Evolutionary conservation across 192 early-diverging fungal genomes (phyloP).

Genomic region (Gonapodya sp.): DNA sequence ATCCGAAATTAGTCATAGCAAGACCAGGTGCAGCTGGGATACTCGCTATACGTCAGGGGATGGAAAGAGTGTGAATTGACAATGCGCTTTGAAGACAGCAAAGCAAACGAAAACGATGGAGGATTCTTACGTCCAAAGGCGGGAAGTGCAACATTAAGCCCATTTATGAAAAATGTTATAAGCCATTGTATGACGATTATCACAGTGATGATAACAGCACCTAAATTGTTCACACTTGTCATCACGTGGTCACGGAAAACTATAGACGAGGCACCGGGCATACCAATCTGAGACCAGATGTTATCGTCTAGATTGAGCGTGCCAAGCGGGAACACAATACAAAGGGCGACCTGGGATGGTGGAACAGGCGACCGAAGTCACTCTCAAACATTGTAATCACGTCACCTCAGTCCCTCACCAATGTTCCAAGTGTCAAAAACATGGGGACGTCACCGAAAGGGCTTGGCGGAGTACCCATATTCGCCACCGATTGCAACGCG

Average conservation of each 20-base stretch:
- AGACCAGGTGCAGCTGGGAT: background rate
- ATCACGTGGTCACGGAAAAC: too few relatives aligned
- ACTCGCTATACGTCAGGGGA: background rate
- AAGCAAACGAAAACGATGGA: background rate
- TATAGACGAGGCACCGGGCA: background rate
- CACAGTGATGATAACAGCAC: background rate
- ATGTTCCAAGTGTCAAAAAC: constrained; percentile 30
- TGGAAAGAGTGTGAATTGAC: too few relatives aligned
- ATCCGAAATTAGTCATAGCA: background rate
- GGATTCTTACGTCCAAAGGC: background rate
- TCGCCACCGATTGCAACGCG: constrained; percentile 26
- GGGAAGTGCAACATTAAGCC: background rate
- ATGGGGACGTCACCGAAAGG: constrained; percentile 35
- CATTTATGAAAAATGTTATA: background rate
- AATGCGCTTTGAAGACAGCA: background rate
- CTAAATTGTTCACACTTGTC: too few relatives aligned
- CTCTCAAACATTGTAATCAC: too few relatives aligned
- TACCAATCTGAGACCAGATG: background rate
- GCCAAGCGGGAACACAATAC: background rate
- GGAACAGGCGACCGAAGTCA: too few relatives aligned
- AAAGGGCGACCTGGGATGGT: background rate
- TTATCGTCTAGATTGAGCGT: background rate
- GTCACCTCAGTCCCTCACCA: constrained; percentile 20
- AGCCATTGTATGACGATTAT: background rate
- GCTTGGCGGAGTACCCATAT: constrained; percentile 18